Evolutionary conservation across 805 yeast species (phyloP), one percentile per base, ranked within the genome.

Genomic region (Spathaspora arborariae): DNA sequence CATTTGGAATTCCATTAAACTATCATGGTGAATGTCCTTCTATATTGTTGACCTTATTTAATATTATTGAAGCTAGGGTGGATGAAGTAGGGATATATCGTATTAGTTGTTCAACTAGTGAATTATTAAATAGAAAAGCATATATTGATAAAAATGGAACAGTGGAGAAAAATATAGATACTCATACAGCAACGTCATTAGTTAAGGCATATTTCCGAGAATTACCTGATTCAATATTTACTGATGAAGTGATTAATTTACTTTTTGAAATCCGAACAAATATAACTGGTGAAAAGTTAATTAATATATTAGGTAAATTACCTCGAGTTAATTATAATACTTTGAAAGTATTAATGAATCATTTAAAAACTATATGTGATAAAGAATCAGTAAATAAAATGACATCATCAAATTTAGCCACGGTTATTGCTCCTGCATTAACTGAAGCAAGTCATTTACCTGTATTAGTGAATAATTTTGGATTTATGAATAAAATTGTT

Each of bases 71-170:
- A 63, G 79, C 91, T 45, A 97, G 98, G 0, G 62, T 92, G 22
- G 90, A 88, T 54, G 97, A 91, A 60, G 87, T 88, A 45, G 98
- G 98, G 15, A 72, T 92, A 11, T 92, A 92, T 63, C 80, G 98
- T 62, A 79, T 78, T 51, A 75, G 81, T 58, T 76, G 82, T 0
- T 76, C 82, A 0, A 52, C 78, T 21, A 67, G 74, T 48, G 78
- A 75, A 33, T 65, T 80, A 51, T 67, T 59, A 41, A 65, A 66
- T 39, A 64, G 77, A 46, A 76, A 70, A 51, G 58, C 65, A 1
- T 67, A 65, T 44, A 75, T 80, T 46, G 80, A 80, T 54, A 62
- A 60, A 45, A 48, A 59, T 5, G 84, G 84, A 3, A 68, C 67
- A 40, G 63, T 78, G 48, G 70, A 75, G 53, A 57, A 65, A 33